phyloP scores from a whole-genome alignment of 768 basidiomycete species.

The Pisolithus marmoratus region DNA sequence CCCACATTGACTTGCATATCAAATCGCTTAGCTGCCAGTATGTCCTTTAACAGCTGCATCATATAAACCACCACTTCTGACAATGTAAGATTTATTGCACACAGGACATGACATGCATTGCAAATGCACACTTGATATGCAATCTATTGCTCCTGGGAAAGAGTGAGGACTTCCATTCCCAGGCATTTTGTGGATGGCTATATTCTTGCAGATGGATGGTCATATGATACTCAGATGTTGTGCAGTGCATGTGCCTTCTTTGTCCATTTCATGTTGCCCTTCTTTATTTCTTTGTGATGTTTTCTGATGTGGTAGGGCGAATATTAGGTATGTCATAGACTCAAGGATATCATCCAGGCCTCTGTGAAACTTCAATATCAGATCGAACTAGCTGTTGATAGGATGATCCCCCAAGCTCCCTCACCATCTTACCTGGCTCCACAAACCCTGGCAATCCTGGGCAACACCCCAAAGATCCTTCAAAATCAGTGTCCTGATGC shows the following conservation, averaged over 20 bases:
- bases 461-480: constrained; percentile 21
- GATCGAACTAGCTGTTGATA: constrained; percentile 34
- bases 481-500: constrained; percentile 21
- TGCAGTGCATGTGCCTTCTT: not conserved
- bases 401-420: constrained; percentile 20
- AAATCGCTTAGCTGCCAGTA: no score
- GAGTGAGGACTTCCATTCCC: no score
- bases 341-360: constrained; percentile 16
- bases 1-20: no score
- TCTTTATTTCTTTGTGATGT: no score
- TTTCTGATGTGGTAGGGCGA: not conserved
- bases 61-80: no score
- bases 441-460: constrained; percentile 33
- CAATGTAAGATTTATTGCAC: no score
- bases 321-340: constrained; percentile 17
- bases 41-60: no score
- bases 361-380: constrained; percentile 32
- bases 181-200: not conserved
- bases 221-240: not conserved
- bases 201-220: not conserved
- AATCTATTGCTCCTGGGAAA: no score
- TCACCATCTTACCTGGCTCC: constrained; percentile 26
- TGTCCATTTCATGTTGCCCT: no score
- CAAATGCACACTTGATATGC: no score
- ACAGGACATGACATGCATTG: no score